Percentiles rank a stretch among this genome's conserved stretches.
Conservation (phyloP, 768 basidiomycete genomes). For the Pulveroboletus ravenelii region DNA sequence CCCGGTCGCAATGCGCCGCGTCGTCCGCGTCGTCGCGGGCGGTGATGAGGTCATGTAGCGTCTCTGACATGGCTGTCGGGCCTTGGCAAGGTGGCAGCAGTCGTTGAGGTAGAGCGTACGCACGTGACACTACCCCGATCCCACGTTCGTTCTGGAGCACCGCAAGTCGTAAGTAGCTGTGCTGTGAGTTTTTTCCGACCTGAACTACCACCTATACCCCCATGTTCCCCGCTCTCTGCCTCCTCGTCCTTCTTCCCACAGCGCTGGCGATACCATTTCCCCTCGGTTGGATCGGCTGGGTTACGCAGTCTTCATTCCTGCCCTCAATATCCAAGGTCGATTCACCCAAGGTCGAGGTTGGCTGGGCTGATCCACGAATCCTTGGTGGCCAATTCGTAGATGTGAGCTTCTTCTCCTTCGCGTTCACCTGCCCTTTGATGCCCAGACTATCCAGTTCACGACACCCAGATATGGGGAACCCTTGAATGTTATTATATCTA, state of each 20-base stretch:
- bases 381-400: constrained; percentile 75
- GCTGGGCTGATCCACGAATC: constrained; percentile 65
- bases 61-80: constrained; percentile 11
- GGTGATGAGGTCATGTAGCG: neutral
- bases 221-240: constrained; percentile 14
- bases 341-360: constrained; percentile 26
- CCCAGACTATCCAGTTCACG: constrained; percentile 48
- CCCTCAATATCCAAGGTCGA: constrained; percentile 1
- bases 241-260: constrained; percentile 12
- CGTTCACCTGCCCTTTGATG: neutral
- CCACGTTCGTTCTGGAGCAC: neutral
- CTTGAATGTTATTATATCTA: constrained; percentile 78
- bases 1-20: constrained; percentile 17
- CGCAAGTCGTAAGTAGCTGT: neutral
- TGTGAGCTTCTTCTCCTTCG: constrained; percentile 39
- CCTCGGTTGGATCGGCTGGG: constrained; percentile 1
- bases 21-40: constrained; percentile 6
- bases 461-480: constrained; percentile 69
- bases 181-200: neutral
- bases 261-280: constrained; percentile 15
- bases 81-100: neutral
- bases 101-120: neutral
- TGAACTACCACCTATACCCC: neutral
- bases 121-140: constrained; percentile 16
- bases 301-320: constrained; percentile 8